These are phyloP conservation scores for Botrytis tulipae DNA, from an alignment of 2,329 filamentous ascomycete genomes.

Conservation along the genomic window DNA sequence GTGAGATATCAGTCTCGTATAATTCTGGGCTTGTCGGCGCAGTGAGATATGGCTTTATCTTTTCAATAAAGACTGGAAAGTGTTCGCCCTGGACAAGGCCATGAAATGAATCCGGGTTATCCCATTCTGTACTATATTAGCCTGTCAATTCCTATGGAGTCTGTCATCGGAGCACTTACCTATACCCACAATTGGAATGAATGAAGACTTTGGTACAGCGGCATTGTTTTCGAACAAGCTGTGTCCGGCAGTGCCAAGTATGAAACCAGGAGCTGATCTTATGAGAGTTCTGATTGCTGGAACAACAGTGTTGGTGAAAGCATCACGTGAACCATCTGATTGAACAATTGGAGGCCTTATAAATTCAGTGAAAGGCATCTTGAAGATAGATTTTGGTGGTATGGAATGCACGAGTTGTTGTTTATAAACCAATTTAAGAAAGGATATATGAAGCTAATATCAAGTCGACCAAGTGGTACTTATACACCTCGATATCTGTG, in stretches of 20 bases:
- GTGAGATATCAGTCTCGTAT: slow-evolving; percentile 5
- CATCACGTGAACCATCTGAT: background rate
- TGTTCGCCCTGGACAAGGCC: background rate
- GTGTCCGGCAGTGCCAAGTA: background rate
- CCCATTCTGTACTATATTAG: slow-evolving; percentile 6
- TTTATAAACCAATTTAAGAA: background rate
- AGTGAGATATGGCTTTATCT: background rate
- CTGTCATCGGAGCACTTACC: background rate
- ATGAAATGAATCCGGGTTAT: background rate
- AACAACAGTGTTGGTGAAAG: background rate
- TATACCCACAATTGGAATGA: background rate
- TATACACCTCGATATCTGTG: background rate
- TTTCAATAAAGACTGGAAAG: background rate
- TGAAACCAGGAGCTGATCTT: background rate
- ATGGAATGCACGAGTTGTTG: background rate
- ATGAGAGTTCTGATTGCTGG: background rate
- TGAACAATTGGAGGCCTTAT: background rate
- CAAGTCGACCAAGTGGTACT: background rate
- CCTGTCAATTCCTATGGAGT: too few relatives aligned
- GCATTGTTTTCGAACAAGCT: background rate
- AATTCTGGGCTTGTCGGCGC: background rate
- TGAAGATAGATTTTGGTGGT: background rate
- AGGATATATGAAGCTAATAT: background rate
- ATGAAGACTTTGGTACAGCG: background rate
- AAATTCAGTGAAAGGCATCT: slow-evolving; percentile 11